Evolutionary conservation across 2,329 filamentous ascomycete species (phyloP), one percentile per base, ranked within the genome.

Genomic region (Fusarium avenaceum): DNA sequence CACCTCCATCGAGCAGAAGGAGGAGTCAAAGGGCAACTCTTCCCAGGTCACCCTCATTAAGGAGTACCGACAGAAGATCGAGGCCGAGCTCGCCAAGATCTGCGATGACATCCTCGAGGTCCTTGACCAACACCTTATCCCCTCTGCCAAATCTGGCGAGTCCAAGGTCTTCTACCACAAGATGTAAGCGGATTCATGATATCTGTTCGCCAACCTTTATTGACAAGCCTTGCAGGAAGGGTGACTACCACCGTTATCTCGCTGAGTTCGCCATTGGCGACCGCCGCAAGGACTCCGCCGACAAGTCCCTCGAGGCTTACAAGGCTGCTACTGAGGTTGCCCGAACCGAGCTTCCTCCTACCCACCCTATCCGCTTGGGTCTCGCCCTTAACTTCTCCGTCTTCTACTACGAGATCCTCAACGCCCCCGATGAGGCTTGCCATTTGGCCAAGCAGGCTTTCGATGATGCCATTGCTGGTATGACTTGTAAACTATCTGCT

Each of bases 141-240:
- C 94, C 83, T 95, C 96, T 84, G 95, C 95, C 80, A 92, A 96
- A 84, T 92, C 93, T 74, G 95, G 95, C 85, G 95, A 98, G 89
- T 97, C 94, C 82, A 98, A 97, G 90, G 95, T 98, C 80, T 98
- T 98, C 85, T 98, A 98, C 87, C 94, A 97, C 91, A 98, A 98
- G 90, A 98, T 98, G 95, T 97, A 69, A 39, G 66, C 53, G 57
- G 52, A 54, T 94, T 78, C 87, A 92, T 80, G 93, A 94, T 78
- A 94, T 97, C 81, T 93, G 93, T 35, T 57, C 33, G 42, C 38
- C 49, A 54, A 22, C 94, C 72, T 94, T 97, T 69, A 44, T 51
- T 69, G 50, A 69, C 48, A n/a, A 57, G 15, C 11, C 39, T 24
- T 57, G 78, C 75, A 97, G 93, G 93, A 97, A 97, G 90, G 94